A percentile compares a stretch with the other conserved stretches of the same genome.
Conservation (phyloP, 164 flowering plant genomes). For the Umbilicus rupestris region DNA sequence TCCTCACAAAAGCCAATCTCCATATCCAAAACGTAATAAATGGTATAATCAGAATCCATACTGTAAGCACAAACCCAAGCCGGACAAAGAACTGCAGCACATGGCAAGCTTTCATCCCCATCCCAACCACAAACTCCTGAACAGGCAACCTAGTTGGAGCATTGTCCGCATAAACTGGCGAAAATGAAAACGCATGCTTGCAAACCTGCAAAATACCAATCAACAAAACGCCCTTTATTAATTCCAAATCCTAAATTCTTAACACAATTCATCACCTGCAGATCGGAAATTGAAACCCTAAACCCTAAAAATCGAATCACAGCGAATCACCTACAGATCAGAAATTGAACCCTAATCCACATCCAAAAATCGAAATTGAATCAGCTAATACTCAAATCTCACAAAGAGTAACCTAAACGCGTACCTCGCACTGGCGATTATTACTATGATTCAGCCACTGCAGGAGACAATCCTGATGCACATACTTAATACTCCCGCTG, state of each 20-base stretch:
- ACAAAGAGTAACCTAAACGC: neutral
- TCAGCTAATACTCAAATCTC: neutral
- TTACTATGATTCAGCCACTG: slow-evolving; percentile 99
- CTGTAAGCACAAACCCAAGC: slow-evolving; percentile 89
- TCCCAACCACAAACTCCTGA: slow-evolving; percentile 88
- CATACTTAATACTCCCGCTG: slow-evolving; percentile 96
- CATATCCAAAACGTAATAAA: slow-evolving; percentile 98
- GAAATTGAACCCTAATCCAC: neutral
- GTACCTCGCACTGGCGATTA: slow-evolving; percentile 96
- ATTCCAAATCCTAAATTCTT: neutral
- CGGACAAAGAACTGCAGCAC: slow-evolving; percentile 89
- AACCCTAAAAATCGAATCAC: neutral
- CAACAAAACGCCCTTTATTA: neutral
- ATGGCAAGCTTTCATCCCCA: slow-evolving; percentile 88
- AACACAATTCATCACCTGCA: neutral
- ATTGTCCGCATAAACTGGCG: slow-evolving; percentile 97
- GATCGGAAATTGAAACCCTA: neutral
- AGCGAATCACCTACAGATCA: neutral
- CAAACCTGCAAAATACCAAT: slow-evolving; percentile 57
- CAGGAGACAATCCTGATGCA: slow-evolving; percentile 95
- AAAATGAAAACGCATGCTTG: slow-evolving; percentile 91
- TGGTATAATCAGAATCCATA: slow-evolving; percentile 94
- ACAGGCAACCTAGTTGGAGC: slow-evolving; percentile 96
- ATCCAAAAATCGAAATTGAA: neutral
- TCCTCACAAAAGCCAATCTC: slow-evolving; percentile 91